phyloP scores from a whole-genome alignment of 129 eudicot species.

The Solidago caesia region DNA sequence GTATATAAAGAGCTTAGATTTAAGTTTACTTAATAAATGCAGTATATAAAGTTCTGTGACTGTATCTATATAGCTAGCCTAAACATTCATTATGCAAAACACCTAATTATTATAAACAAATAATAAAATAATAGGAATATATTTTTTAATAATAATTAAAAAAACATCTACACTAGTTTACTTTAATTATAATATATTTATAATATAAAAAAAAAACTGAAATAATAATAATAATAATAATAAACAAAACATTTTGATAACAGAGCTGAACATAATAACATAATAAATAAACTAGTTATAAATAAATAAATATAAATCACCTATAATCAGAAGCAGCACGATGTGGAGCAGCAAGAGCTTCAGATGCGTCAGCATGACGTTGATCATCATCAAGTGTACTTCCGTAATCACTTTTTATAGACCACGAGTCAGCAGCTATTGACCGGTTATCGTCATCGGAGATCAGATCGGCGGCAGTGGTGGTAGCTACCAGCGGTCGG shows the following conservation, averaged over 20 bases:
- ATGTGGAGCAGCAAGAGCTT: conserved; percentile 74
- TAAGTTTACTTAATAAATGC: neutral
- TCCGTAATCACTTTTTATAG: conserved; percentile 95
- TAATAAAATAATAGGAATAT: neutral
- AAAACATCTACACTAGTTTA: neutral
- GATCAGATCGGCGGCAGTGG: conserved; percentile 65
- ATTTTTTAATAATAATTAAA: neutral
- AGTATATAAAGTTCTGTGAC: neutral
- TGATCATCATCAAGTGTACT: conserved; percentile 96
- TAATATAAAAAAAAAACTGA: too few relatives aligned
- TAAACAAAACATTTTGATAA: neutral
- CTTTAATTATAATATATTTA: neutral
- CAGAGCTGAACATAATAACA: neutral
- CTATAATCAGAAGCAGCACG: conserved; percentile 92
- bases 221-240: neutral
- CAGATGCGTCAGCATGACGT: conserved; percentile 96
- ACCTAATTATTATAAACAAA: neutral
- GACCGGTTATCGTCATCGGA: conserved; percentile 92
- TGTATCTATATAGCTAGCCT: neutral
- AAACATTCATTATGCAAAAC: neutral
- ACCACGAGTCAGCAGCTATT: conserved; percentile 95
- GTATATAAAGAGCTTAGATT: neutral
- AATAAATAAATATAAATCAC: conserved; percentile 30
- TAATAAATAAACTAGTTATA: neutral
- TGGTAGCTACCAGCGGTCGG: conserved; percentile 45